Base-by-base conservation (phyloP, 73 alveolate genomes). In the Blepharisma japonicum region DNA sequence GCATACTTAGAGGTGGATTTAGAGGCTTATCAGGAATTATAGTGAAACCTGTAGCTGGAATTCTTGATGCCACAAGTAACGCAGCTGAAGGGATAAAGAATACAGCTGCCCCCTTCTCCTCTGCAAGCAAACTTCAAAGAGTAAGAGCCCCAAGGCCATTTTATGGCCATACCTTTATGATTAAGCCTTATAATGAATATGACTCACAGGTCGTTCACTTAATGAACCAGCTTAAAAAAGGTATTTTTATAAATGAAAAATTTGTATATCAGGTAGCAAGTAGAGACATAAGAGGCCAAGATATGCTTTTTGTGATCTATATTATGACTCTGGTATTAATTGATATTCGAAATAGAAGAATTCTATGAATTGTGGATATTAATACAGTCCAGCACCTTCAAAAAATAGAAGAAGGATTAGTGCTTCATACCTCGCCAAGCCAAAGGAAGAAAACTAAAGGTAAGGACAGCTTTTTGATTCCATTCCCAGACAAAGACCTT, bases 1-100 rank as follows among this genome's bases (percentile, higher is more conserved):
- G 99, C 6, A 79, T 93, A 46, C 89, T 96, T 21, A 93, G 84
- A 77, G 99, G 99, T 0, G 77, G 95, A 4, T 87, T 89, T 21
- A 88, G 94, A 83, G 99, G 99, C 5, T 81, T 94, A 55, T 94
- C 98, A 38, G 99, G 99, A n/a, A 83, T 93, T 6, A 92, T 95
- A 38, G 94, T 85, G 6, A 97, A 97, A 55, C 99, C 99, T n/a
- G 87, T 97, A 14, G 84, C 98, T 32, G 99, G 99, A 6, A 96
- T 92, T 32, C 81, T 97, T 54, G 99, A 97, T 86, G 87, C 95
- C 45, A 82, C 96, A 45, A 89, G 98, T 20, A 87, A 91, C 71
- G 95, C 99, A 45, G 93, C 98, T 6, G 99, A 95, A 76, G 99
- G 99, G 38, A 83, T 97, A 8, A 93, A 89, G 78, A 92, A 91